phyloP scores from a whole-genome alignment of 805 yeast species.

The Starmerella roubikii region DNA sequence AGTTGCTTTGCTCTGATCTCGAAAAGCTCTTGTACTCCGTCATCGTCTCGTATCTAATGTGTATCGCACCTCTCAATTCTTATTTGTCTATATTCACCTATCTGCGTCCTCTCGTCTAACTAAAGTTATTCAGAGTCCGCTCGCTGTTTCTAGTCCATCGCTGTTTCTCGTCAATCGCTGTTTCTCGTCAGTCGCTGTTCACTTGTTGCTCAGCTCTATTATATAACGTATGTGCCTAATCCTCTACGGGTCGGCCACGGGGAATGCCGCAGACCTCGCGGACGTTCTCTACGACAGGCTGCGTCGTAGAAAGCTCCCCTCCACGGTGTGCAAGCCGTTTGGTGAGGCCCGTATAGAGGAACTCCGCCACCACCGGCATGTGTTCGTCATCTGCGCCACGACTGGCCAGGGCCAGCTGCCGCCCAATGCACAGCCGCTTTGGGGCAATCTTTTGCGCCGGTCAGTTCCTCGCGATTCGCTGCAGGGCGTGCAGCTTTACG shows the following conservation, averaged over 20 bases:
- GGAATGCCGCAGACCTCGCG: slow-evolving; percentile 80
- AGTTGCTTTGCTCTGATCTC: too few species aligned
- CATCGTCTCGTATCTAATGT: too few species aligned
- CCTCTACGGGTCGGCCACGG: slow-evolving; percentile 85
- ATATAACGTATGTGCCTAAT: slow-evolving; percentile 24
- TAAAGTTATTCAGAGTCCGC: neutral
- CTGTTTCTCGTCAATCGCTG: neutral
- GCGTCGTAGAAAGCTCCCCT: slow-evolving; percentile 33
- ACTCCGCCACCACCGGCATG: slow-evolving; percentile 35
- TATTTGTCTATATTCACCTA: too few species aligned
- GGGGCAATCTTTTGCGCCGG: slow-evolving; percentile 57
- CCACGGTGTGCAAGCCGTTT: slow-evolving; percentile 35
- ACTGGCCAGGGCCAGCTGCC: slow-evolving; percentile 96
- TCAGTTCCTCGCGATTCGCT: slow-evolving; percentile 51
- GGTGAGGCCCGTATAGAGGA: slow-evolving; percentile 21
- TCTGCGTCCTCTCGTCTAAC: too few species aligned
- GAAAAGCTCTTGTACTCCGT: too few species aligned
- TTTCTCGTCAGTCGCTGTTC: neutral
- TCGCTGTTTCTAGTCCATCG: too few species aligned
- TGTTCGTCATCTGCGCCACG: slow-evolving; percentile 63
- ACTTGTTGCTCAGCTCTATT: too few species aligned
- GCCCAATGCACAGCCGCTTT: slow-evolving; percentile 53
- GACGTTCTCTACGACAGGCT: slow-evolving; percentile 43
- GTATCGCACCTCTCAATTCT: too few species aligned
- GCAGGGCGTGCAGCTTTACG: slow-evolving; percentile 46